A percentile compares a stretch with the other conserved stretches of the same genome.
These are phyloP conservation scores for Euphorbia celastroides DNA, from an alignment of 441 rosid species.

Conservation along the genomic window DNA sequence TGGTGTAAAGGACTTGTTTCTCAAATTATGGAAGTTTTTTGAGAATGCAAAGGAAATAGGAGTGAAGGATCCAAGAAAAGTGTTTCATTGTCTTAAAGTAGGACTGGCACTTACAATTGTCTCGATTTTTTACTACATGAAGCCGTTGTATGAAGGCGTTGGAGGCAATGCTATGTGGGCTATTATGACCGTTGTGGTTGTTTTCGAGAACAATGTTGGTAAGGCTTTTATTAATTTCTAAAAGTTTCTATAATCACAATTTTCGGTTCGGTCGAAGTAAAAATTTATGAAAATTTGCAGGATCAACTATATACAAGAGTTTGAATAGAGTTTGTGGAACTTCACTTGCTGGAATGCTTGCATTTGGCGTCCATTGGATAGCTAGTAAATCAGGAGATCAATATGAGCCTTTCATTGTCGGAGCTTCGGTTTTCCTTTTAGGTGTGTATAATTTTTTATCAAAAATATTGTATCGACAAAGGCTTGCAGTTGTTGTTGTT, in stretches of 20 bases:
- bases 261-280: too few relatives aligned
- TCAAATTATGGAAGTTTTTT: conserved; percentile 27
- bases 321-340: conserved; percentile 65
- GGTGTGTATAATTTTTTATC: conserved; percentile 46
- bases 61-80: conserved; percentile 60
- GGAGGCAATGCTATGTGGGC: conserved; percentile 83
- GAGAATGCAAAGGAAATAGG: conserved; percentile 39
- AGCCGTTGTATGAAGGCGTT: conserved; percentile 42
- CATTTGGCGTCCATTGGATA: conserved; percentile 60
- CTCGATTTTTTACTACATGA: conserved; percentile 52
- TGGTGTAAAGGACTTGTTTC: conserved; percentile 14
- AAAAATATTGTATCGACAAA: too few relatives aligned
- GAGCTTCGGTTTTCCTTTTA: conserved; percentile 53
- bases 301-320: conserved; percentile 75
- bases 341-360: conserved; percentile 54
- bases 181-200: conserved; percentile 64
- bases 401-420: conserved; percentile 63
- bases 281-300: conserved; percentile 21
- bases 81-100: conserved; percentile 65
- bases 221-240: conserved; percentile 29
- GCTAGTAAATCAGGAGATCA: conserved; percentile 48
- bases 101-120: conserved; percentile 61
- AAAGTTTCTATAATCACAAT: too few relatives aligned
- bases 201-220: conserved; percentile 68
- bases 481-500: too few relatives aligned